Percentiles rank a stretch among this genome's conserved stretches.
phyloP scores from a whole-genome alignment of 108 stramenopile genomes.

The Aureococcus anophagefferens region DNA sequence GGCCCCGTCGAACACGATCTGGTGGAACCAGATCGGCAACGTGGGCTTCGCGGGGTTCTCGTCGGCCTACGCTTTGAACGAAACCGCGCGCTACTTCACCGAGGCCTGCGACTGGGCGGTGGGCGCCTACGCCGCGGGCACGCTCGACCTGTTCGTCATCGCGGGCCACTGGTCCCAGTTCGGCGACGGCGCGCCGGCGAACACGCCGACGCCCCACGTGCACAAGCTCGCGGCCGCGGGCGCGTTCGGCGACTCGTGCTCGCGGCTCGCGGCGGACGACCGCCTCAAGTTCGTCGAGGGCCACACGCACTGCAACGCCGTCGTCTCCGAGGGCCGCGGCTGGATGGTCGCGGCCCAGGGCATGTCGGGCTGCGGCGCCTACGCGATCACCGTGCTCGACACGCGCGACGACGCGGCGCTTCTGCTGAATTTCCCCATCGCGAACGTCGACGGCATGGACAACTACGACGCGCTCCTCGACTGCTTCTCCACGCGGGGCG shows the following conservation, averaged over 20 bases:
- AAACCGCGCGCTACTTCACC: not conserved
- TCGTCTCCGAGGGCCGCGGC: not conserved
- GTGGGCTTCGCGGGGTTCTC: constrained; percentile 13
- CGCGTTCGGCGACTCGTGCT: not conserved
- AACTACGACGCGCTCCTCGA: too few relatives aligned
- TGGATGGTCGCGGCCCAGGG: constrained; percentile 10
- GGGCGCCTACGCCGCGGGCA: not conserved
- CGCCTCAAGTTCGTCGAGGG: constrained; percentile 3
- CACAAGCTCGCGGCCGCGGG: not conserved
- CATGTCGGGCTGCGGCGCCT: not conserved
- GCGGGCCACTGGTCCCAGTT: constrained; percentile 2
- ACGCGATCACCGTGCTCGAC: too few relatives aligned
- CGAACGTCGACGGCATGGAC: too few relatives aligned
- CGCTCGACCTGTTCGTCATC: not conserved
- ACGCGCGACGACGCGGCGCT: too few relatives aligned
- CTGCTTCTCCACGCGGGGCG: too few relatives aligned
- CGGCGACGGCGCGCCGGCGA: too few relatives aligned
- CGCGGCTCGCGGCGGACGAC: not conserved
- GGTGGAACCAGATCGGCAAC: constrained; percentile 7
- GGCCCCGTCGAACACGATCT: not conserved
- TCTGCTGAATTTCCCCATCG: too few relatives aligned
- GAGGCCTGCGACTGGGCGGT: constrained; percentile 4
- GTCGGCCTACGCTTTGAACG: not conserved
- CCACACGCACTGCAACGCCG: constrained; percentile 11
- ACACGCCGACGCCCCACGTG: too few relatives aligned